Base-by-base conservation (phyloP, 306 rosid species). In the Vigna mungo region DNA sequence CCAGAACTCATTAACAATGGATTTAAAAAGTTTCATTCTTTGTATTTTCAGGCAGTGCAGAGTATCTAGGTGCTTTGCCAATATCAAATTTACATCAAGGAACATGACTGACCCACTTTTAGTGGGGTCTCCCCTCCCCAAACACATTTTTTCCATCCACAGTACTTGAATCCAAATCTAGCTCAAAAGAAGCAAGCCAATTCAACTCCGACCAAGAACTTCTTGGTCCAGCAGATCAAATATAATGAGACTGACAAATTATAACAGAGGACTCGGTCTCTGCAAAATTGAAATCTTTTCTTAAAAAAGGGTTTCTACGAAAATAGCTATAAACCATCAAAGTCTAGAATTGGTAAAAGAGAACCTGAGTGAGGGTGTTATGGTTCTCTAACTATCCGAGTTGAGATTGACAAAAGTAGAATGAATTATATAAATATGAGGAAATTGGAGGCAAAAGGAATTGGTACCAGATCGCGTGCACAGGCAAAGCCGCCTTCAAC, bases 401-500 rank as follows among this genome's bases (percentile, higher is more conserved):
- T 53, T 2, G 21, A 63, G 51, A 27, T 16, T 17, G 47, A 41
- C 18, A 48, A 68, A n/a, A n/a, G n/a, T n/a, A n/a, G n/a, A n/a
- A n/a, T n/a, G n/a, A n/a, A n/a, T n/a, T n/a, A n/a, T n/a, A n/a
- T n/a, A n/a, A n/a, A n/a, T n/a, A n/a, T n/a, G n/a, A n/a, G n/a
- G n/a, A n/a, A n/a, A n/a, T n/a, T n/a, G n/a, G n/a, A n/a, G n/a
- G 5, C 15, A n/a, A 37, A 16, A 70, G 15, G 20, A 12, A 66
- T 4, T 16, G 15, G 56, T 87, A 91, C 98, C 76, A 94, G 84
- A 74, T 96, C 99, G 18, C 87, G 94, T 6, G 98, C 99, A 30
- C 98, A 96, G 72, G 98, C 97, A 53, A 92, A 96, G 56, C 99
- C 99, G 56, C 94, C 99, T 58, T 96, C 84, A 62, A 83, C 70